Base-by-base conservation (phyloP, 2,329 filamentous ascomycete genomes). In the Acarospora socialis region DNA sequence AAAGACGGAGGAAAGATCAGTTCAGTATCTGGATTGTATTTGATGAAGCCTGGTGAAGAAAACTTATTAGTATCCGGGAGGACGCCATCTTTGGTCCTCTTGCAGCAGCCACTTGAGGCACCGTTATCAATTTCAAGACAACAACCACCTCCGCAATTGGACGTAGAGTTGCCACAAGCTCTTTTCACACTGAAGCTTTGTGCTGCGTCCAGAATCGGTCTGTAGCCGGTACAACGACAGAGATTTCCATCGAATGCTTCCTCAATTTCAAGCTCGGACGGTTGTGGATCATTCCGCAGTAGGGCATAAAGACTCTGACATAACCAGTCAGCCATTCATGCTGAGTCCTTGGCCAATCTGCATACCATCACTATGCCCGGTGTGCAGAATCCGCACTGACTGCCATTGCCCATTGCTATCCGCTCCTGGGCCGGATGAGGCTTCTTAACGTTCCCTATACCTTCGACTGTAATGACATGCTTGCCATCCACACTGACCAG, bases 231-330 rank as follows among this genome's bases (percentile, higher is more conserved):
- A 56, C 90, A 98, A 32, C 90, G 73, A 51, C 90, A 98, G 17
- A 95, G 60, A 43, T 98, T 98, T 0, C 90, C 90, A 53, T 98
- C 90, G 47, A 95, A 95, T 0, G 87, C 86, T 58, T 95, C 90
- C 55, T 98, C 90, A 20, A 95, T 69, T 18, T 92, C 81, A 44
- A 82, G 72, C 47, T 87, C 73, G 3, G 73, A 76, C 0, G 87
- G 86, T 13, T 67, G 66, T 3, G 75, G 65, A 43, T 86, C 80
- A 49, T 95, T 95, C 37, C 90, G 71, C 19, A 98, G 65, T 26
- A 95, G 65, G 4, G 90, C 90, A 55, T 98, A 98, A 34, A 95
- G 57, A 53, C 86, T 94, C 81, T 68, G 37, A 13, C 8, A 12
- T 27, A 8, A 10, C 28, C n/a, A 3, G 17, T 37, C 27, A 19